Evolutionary conservation across 306 rosid genomes (phyloP).

Genomic region (Glycine latifolia): DNA sequence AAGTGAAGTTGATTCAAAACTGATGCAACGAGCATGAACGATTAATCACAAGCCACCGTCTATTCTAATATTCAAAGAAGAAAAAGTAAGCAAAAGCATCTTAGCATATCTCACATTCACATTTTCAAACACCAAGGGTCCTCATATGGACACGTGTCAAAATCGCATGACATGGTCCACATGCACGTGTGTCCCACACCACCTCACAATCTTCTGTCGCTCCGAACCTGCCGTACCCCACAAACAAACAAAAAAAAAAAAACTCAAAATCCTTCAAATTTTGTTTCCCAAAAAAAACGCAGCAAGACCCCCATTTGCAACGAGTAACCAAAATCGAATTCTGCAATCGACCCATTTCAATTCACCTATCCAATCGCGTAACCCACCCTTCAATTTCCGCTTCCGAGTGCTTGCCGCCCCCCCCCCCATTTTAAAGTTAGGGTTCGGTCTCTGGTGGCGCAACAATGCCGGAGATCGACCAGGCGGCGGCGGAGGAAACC

Average conservation of each 20-base stretch:
- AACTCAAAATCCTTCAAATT: not conserved
- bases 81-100: too few relatives aligned
- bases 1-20: too few relatives aligned
- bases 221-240: conserved; percentile 20
- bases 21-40: too few relatives aligned
- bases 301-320: not conserved
- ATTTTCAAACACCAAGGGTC: too few relatives aligned
- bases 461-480: conserved; percentile 62
- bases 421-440: not conserved
- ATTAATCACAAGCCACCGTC: too few relatives aligned
- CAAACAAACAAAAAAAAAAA: not conserved
- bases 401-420: not conserved
- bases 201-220: conserved; percentile 26
- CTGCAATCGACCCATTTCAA: conserved; percentile 4
- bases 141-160: not conserved
- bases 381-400: not conserved
- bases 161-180: not conserved
- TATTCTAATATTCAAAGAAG: too few relatives aligned
- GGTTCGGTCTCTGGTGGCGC: conserved; percentile 55
- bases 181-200: conserved; percentile 38
- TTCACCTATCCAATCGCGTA: conserved; percentile 14
- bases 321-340: not conserved
- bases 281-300: not conserved
- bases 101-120: too few relatives aligned
- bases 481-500: conserved; percentile 17